A percentile compares a stretch with the other conserved stretches of the same genome.
These are phyloP conservation scores for Leccinum angustisporum DNA, from an alignment of 1,284 basidiomycete genomes.

Conservation along the genomic window DNA sequence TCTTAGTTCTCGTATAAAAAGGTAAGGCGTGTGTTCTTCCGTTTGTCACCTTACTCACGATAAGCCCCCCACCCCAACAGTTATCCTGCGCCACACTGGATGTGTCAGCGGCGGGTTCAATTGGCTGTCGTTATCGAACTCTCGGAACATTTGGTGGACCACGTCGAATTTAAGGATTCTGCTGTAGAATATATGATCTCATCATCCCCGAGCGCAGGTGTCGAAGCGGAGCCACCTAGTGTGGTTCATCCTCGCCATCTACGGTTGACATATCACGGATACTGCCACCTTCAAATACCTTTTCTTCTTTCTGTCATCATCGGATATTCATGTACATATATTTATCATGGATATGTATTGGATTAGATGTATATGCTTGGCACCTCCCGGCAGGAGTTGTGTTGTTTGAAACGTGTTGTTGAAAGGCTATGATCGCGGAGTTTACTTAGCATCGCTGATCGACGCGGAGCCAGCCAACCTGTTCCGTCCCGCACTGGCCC, in stretches of 20 bases:
- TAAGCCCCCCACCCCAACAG: background rate
- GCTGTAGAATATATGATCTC: conserved; percentile 9
- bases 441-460: conserved; percentile 1
- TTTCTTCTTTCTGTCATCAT: background rate
- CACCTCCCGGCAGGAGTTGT: background rate
- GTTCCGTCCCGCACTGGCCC: too few relatives aligned
- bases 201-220: background rate
- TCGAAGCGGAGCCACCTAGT: background rate
- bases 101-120: conserved; percentile 1
- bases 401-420: background rate
- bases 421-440: conserved; percentile 18
- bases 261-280: background rate
- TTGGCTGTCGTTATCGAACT: conserved; percentile 6
- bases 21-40: conserved; percentile 1
- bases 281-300: background rate
- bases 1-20: background rate
- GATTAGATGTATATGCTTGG: background rate
- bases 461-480: background rate
- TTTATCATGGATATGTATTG: background rate
- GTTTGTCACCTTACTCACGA: background rate
- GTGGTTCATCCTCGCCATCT: background rate
- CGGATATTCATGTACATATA: background rate
- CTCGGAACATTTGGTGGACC: conserved; percentile 1
- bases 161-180: background rate
- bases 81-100: background rate